Evolutionary conservation across 345 rosid genomes (phyloP), one percentile per base, ranked within the genome.

Genomic region (Eucalyptus erythrocorys): DNA sequence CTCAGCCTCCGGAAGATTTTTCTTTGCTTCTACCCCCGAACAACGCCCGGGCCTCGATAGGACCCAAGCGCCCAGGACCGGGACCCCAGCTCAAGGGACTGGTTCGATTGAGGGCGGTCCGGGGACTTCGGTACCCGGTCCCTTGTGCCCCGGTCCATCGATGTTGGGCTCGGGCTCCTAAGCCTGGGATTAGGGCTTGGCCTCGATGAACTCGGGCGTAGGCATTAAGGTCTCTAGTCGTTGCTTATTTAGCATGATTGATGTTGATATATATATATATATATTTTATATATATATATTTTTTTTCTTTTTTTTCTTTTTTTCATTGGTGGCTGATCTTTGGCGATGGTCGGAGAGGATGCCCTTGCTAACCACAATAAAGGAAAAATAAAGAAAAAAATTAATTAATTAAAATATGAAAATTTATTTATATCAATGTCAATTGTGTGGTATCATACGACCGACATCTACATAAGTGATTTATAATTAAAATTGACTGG

Each of bases 401-500:
- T 0, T 55, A 48, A 48, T 48, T 48, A 48, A 55, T 1, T 4
- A 4, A 55, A 55, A 24, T 24, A 55, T 24, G 24, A 1, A 55
- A 55, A 10, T 4, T 1, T 4, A 5, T 55, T 10, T 26, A 55
- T 24, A 1, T 4, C 0, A 0, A 0, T 0, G 0, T 5, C 3
- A 8, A 24, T 22, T 10, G 0, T 24, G 3, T 55, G 12, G 10
- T 21, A 24, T 24, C 0, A 0, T 0, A 55, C 4, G 7, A 10
- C 1, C 1, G 0, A 55, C 0, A 0, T 10, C 1, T 22, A 22
- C 0, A 55, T 55, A 0, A 24, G 1, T 9, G 0, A 55, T 55
- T 55, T 55, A 9, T 0, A 55, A 55, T 8, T 10, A 55, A 55
- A 55, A 55, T 10, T 55, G 0, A 55, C 4, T 55, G 0, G 6